phyloP scores from a whole-genome alignment of 1,284 basidiomycete species.

The Tilletia caries region DNA sequence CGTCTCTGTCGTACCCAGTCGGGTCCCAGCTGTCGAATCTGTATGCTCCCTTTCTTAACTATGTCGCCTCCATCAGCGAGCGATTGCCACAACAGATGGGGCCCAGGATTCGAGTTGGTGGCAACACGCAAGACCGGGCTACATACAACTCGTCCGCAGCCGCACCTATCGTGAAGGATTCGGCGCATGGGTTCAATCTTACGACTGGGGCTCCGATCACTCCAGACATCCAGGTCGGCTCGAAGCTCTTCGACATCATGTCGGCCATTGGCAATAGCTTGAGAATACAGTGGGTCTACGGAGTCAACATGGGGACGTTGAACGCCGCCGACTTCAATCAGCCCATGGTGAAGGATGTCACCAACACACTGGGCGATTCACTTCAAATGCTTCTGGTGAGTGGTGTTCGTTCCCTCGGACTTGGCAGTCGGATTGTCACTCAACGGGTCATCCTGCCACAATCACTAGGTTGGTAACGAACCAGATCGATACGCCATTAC shows the following conservation, averaged over 20 bases:
- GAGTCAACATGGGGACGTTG: conserved; percentile 22
- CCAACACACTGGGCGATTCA: conserved; percentile 2
- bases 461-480: conserved; percentile 65
- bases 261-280: not conserved
- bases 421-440: not conserved
- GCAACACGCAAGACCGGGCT: conserved; percentile 87
- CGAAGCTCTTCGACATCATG: conserved; percentile 17
- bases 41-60: conserved; percentile 69
- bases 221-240: conserved; percentile 18
- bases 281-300: conserved; percentile 15
- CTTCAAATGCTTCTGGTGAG: conserved; percentile 55
- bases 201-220: conserved; percentile 21
- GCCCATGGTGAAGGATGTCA: conserved; percentile 18
- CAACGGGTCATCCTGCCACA: not conserved
- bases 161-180: conserved; percentile 68
- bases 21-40: conserved; percentile 58
- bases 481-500: conserved; percentile 54
- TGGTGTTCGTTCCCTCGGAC: conserved; percentile 17
- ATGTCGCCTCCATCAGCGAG: conserved; percentile 63
- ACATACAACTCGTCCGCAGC: conserved; percentile 78
- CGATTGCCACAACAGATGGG: conserved; percentile 62
- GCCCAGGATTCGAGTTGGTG: conserved; percentile 67
- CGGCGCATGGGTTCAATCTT: not conserved
- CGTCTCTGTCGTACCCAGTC: conserved; percentile 9
- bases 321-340: conserved; percentile 24